Evolutionary conservation across 176 grass and related monocot genomes (phyloP).

Genomic region (Urochloa ruziziensis): DNA sequence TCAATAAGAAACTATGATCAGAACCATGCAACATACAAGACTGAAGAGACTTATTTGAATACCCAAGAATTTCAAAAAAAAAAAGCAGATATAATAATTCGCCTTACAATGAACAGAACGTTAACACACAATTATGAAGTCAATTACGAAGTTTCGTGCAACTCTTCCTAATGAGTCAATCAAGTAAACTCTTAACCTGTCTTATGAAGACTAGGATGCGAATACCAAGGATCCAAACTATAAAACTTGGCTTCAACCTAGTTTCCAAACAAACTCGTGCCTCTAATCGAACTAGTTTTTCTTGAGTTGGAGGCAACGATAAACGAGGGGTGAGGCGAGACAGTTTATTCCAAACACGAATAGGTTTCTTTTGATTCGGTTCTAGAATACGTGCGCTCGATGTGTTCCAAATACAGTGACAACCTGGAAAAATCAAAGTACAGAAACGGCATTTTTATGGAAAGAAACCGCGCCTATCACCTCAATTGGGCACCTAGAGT

Average conservation of each 20-base stretch:
- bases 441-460: background rate
- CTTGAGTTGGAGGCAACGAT: background rate
- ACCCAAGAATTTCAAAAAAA: background rate
- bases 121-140: background rate
- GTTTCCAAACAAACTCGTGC: background rate
- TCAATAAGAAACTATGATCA: background rate
- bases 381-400: background rate
- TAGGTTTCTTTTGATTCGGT: background rate
- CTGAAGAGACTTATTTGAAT: background rate
- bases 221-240: background rate
- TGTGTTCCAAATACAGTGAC: background rate
- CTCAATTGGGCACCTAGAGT: background rate
- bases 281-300: background rate
- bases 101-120: background rate
- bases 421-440: background rate
- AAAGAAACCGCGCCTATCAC: background rate
- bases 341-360: background rate
- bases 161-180: background rate
- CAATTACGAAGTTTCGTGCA: background rate
- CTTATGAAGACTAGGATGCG: background rate
- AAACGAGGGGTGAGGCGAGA: background rate
- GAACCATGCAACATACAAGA: background rate
- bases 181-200: background rate
- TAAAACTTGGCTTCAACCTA: background rate
- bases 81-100: background rate